These are phyloP conservation scores for Pluteus cervinus DNA, from an alignment of 768 basidiomycete species.

Conservation along the genomic window DNA sequence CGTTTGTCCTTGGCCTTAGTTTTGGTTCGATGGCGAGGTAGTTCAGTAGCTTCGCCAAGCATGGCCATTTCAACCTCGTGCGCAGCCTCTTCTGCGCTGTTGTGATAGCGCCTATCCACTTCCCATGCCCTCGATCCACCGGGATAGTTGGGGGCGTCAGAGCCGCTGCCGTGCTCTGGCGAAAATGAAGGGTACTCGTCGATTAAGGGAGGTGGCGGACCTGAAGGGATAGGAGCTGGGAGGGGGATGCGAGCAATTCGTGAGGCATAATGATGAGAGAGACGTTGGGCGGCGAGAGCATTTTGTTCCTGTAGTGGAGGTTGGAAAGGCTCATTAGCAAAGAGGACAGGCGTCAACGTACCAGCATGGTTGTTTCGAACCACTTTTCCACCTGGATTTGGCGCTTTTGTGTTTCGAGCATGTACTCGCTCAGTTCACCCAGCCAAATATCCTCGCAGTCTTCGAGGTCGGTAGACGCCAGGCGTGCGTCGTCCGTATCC, in stretches of 20 bases:
- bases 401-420: constrained; percentile 66
- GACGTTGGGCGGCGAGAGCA: constrained; percentile 48
- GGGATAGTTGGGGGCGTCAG: constrained; percentile 1
- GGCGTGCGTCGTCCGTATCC: constrained; percentile 39
- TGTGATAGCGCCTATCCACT: constrained; percentile 2
- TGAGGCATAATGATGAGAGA: constrained; percentile 53
- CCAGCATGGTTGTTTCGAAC: constrained; percentile 64
- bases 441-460: constrained; percentile 78
- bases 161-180: constrained; percentile 5
- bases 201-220: constrained; percentile 10
- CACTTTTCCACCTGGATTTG: constrained; percentile 67
- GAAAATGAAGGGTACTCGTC: constrained; percentile 16
- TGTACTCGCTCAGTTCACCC: constrained; percentile 62
- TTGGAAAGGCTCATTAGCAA: too few relatives aligned
- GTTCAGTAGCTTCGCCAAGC: constrained; percentile 30
- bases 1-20: constrained; percentile 47
- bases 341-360: constrained; percentile 26
- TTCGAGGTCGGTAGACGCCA: constrained; percentile 72
- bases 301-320: constrained; percentile 78
- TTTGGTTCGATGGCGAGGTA: constrained; percentile 18
- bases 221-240: constrained; percentile 27
- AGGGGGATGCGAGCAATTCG: constrained; percentile 41
- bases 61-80: constrained; percentile 52
- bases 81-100: constrained; percentile 48
- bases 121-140: not conserved